Evolutionary conservation across 2,329 filamentous ascomycete species (phyloP), one percentile per base, ranked within the genome.

Genomic region (Aureobasidium leucospermi): DNA sequence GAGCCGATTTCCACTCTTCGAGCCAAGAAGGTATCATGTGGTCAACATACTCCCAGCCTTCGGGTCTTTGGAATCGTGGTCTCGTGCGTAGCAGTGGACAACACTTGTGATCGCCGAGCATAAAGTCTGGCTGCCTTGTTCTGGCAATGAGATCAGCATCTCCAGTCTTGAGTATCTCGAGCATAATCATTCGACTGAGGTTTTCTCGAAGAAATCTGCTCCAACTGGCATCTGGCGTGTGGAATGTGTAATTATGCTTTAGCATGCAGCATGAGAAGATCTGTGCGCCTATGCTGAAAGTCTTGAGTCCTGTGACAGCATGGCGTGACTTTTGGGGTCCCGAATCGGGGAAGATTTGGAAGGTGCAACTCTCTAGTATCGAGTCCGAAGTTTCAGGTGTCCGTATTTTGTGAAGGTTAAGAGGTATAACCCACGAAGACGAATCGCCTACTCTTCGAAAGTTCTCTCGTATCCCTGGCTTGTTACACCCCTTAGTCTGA

Each of bases 1-100:
- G 36, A 31, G 16, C 13, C 13, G 7, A 7, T 13, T 38, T 58
- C 58, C 58, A 60, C 19, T 53, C 58, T 7, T 46, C 58, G 2
- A 51, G n/a, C 58, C 58, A 60, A 45, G 19, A 38, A 16, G 58
- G 58, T n/a, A 60, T 16, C 58, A 60, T 46, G 8, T 60, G 39
- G 11, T 60, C 58, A 15, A 52, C 58, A 34, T 13, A 55, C 23
- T 60, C 58, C 58, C 58, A 60, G 7, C 23, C 48, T 9, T 29
- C 19, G 3, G 58, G 58, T 19, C 41, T 31, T 16, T 48, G 6
- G 3, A 55, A 60, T 7, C 19, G 58, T 11, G 49, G 41, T 15
- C 10, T 29, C 6, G 10, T 6, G 10, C n/a, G 6, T 10, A 43
- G 32, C 5, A 52, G 11, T n/a, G 32, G 47, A 23, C 58, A 47